Evolutionary conservation across 352 stramenopile species (phyloP).

Genomic region (Phytophthora ohioensis): DNA sequence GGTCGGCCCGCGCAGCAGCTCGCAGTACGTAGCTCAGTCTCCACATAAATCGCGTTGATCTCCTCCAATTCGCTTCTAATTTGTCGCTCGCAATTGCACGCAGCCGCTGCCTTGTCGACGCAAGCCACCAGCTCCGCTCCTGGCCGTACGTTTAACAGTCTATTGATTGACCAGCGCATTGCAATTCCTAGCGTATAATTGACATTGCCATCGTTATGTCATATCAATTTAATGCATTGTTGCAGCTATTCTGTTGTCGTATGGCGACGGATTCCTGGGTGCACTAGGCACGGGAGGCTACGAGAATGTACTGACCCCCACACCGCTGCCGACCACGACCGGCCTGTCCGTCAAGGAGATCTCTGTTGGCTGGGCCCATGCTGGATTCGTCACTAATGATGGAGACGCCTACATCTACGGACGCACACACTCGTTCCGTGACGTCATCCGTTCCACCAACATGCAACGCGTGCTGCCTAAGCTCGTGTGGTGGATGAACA

Average conservation of each 20-base stretch:
- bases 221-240: constrained; percentile 2
- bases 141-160: constrained; percentile 31
- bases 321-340: constrained; percentile 51
- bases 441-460: constrained; percentile 87
- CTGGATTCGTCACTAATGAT: constrained; percentile 73
- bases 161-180: neutral
- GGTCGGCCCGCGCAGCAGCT: constrained; percentile 20
- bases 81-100: constrained; percentile 2
- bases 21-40: constrained; percentile 27
- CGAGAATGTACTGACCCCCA: constrained; percentile 56
- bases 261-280: constrained; percentile 82
- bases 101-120: constrained; percentile 35
- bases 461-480: constrained; percentile 83
- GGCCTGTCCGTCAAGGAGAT: constrained; percentile 64
- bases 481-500: constrained; percentile 77
- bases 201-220: neutral
- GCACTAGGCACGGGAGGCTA: constrained; percentile 77
- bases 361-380: constrained; percentile 83
- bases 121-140: constrained; percentile 19
- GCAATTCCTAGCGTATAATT: neutral
- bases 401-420: constrained; percentile 81
- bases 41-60: neutral
- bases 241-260: constrained; percentile 68
- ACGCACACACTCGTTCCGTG: constrained; percentile 84
- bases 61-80: constrained; percentile 4